Base-by-base conservation (phyloP, 2,329 filamentous ascomycete species). In the Colletotrichum tabaci region DNA sequence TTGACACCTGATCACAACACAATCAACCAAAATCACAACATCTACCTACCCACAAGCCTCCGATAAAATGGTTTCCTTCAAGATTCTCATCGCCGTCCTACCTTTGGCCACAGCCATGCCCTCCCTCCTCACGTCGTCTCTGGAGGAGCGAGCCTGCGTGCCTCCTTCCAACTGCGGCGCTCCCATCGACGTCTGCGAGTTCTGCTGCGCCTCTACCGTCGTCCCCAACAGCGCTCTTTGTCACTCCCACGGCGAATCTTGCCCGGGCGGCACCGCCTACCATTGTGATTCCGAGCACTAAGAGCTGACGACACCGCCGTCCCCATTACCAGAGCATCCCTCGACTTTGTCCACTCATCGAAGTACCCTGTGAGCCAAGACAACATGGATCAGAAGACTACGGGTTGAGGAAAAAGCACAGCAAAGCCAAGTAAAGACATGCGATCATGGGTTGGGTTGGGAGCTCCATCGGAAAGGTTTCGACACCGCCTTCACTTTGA, bases 121-220 rank as follows among this genome's bases (percentile, higher is more conserved):
- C 16, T 56, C 62, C 12, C 23, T 58, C 46, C 26, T 52, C 23
- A 35, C 38, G 12, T 44, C 49, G 10, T 50, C 55, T 46, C 23
- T 49, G n/a, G 42, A 58, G 42, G 52, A 47, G 38, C 47, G 58
- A 2, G 42, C 46, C 42, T 66, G 61, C 35, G 47, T 63, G 7
- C 60, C 65, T 26, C 53, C 58, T 46, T 61, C 49, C 60, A 63
- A 66, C 49, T 57, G 65, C 53, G 42, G 38, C 10, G 23, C 40
- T 21, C 60, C 69, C 40, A 61, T 64, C 44, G 58, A 61, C 46
- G 60, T 61, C 47, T 72, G 69, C 65, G 57, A 68, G 55, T 67
- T 68, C 49, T 72, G 69, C 55, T 72, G 69, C 65, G 3, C 50
- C 35, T 21, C 42, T 4, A 47, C 18, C 3, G 55, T 68, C 10